A percentile compares a stretch with the other conserved stretches of the same genome.
Conservation (phyloP, 371 early-diverging fungal species). For the Mortierella sp. region DNA sequence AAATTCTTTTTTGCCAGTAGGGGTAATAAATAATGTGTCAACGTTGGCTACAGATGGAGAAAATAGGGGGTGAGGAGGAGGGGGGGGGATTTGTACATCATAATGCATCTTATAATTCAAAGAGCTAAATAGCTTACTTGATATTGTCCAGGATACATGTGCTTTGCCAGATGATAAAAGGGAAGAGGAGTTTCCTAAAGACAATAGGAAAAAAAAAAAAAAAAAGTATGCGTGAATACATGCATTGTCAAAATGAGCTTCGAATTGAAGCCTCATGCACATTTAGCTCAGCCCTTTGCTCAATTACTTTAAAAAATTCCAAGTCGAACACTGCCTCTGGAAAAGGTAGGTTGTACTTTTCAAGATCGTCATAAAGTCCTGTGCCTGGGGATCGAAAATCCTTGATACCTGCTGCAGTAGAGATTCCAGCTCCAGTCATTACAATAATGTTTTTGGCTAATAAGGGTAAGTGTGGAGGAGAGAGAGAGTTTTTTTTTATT, state of each 20-base stretch:
- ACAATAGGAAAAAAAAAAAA: background rate
- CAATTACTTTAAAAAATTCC: constrained; percentile 79
- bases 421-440: constrained; percentile 96
- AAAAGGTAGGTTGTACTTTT: constrained; percentile 88
- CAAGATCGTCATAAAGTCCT: constrained; percentile 93
- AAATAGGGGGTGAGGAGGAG: background rate
- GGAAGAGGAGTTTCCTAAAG: constrained; percentile 85
- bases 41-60: constrained; percentile 74
- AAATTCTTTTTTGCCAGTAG: constrained; percentile 81
- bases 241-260: background rate
- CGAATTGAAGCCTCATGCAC: background rate
- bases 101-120: background rate
- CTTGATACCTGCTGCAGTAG: constrained; percentile 93
- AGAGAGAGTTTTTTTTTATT: no score
- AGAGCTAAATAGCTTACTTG: constrained; percentile 21
- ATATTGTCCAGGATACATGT: constrained; percentile 89
- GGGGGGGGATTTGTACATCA: background rate
- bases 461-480: background rate
- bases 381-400: constrained; percentile 95
- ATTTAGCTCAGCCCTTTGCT: background rate
- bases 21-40: constrained; percentile 89
- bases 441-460: constrained; percentile 85
- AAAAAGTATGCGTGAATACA: background rate
- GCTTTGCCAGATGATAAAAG: constrained; percentile 91
- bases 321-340: constrained; percentile 97